Base-by-base conservation (phyloP, 1,139 yeast genomes). In the Fermentozyma sake region DNA sequence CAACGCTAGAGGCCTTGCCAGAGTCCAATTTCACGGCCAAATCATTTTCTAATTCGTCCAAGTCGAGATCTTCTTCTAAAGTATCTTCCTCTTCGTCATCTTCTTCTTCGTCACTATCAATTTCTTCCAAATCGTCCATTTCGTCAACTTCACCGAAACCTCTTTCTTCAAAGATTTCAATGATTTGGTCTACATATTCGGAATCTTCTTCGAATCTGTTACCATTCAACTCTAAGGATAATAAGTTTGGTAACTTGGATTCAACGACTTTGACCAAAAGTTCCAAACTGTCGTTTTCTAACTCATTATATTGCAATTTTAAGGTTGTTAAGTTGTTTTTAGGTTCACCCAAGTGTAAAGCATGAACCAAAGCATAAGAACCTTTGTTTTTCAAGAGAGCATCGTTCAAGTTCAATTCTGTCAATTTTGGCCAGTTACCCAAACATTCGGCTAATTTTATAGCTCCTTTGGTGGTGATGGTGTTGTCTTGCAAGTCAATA, bases 401-500 rank as follows among this genome's bases (percentile, higher is more conserved):
- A 58, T 91, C 98, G 48, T 87, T 85, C 42, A 93, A 72, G 50
- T 85, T 85, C 47, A 93, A 68, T 56, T 89, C 97, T 26, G 60
- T 59, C 47, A 91, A 70, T 7, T 67, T 42, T 5, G 46, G 38
- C 73, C 73, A 47, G 49, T 48, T 28, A 58, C 51, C 59, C 42
- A 91, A 65, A 12, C 89, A 80, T 37, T 59, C 59, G 13, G 96
- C 61, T 37, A 63, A 45, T 21, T 52, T 51, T 10, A 39, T 37
- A 5, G 69, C 82, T n/a, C 95, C 96, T 30, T 65, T 64, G n/a
- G 71, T 61, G 7, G 98, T 91, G 52, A 91, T 76, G 4, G 98
- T 91, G 57, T 91, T 91, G 56, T 91, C 98, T 64, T 93, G 97
- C 44, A 91, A 69, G 57, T 91, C 98, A 24, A 93, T 62, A 23